Evolutionary conservation across 2,329 filamentous ascomycete genomes (phyloP).

Genomic region (Penicillium freii): DNA sequence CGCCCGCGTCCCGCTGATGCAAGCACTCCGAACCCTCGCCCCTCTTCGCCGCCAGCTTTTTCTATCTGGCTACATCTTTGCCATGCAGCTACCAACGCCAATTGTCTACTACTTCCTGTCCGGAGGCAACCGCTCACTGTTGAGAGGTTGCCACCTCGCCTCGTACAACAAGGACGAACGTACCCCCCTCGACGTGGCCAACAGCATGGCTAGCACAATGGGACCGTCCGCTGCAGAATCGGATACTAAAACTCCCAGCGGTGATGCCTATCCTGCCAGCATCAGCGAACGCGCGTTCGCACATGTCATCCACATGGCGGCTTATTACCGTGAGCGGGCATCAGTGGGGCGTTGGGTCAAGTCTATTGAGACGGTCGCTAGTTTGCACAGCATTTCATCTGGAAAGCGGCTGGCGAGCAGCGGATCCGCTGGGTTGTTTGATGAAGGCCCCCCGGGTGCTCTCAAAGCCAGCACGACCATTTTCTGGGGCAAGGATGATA

Average conservation of each 20-base stretch:
- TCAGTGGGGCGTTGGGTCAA: slow-evolving; percentile 50
- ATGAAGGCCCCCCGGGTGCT: slow-evolving; percentile 45
- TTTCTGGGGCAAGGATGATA: slow-evolving; percentile 54
- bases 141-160: slow-evolving; percentile 43
- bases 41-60: slow-evolving; percentile 51
- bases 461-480: slow-evolving; percentile 54
- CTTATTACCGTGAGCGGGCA: slow-evolving; percentile 55
- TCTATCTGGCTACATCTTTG: slow-evolving; percentile 56
- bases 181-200: slow-evolving; percentile 39
- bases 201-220: slow-evolving; percentile 51
- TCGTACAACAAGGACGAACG: slow-evolving; percentile 37
- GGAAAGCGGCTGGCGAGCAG: slow-evolving; percentile 36
- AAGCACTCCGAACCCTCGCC: slow-evolving; percentile 43
- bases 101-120: slow-evolving; percentile 46
- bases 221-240: slow-evolving; percentile 52
- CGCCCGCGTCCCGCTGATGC: slow-evolving; percentile 47
- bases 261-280: slow-evolving; percentile 42
- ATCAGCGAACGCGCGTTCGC: slow-evolving; percentile 43
- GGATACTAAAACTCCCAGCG: slow-evolving; percentile 30
- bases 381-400: slow-evolving; percentile 46
- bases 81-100: slow-evolving; percentile 51
- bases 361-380: slow-evolving; percentile 50
- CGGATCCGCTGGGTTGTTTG: slow-evolving; percentile 43
- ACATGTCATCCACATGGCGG: slow-evolving; percentile 53
- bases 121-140: slow-evolving; percentile 51